Conservation (phyloP, 2,329 filamentous ascomycete genomes). For the Remersonia thermophila region DNA sequence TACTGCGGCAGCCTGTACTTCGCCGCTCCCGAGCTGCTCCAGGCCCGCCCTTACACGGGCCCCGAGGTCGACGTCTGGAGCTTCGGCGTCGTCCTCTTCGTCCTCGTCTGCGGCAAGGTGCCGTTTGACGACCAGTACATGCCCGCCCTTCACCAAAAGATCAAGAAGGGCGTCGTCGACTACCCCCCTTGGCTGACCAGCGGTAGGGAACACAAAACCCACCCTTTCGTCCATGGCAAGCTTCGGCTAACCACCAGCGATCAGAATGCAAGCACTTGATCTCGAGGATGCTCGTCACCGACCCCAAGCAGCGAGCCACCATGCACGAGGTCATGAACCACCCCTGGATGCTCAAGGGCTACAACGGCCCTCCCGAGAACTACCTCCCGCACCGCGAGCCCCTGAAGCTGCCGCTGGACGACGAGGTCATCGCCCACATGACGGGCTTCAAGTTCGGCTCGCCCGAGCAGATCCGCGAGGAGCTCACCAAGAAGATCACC, state of each 20-base stretch:
- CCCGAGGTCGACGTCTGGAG: slow-evolving; percentile 98
- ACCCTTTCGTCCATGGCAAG: slow-evolving; percentile 11
- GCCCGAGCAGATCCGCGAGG: slow-evolving; percentile 66
- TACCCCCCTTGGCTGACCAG: slow-evolving; percentile 87
- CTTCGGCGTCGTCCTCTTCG: slow-evolving; percentile 95
- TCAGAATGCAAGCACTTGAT: slow-evolving; percentile 88
- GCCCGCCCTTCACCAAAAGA: slow-evolving; percentile 95
- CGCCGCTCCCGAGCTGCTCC: slow-evolving; percentile 84
- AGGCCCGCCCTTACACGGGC: slow-evolving; percentile 87
- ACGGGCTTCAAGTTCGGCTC: slow-evolving; percentile 95
- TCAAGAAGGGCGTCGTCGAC: slow-evolving; percentile 92
- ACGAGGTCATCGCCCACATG: slow-evolving; percentile 80
- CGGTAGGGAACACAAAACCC: too few species aligned
- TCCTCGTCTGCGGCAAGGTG: slow-evolving; percentile 93
- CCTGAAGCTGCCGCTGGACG: slow-evolving; percentile 70
- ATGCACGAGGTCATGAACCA: slow-evolving; percentile 89
- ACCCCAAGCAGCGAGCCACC: slow-evolving; percentile 74
- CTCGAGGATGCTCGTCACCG: slow-evolving; percentile 89
- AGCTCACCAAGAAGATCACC: slow-evolving; percentile 76
- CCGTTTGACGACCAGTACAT: slow-evolving; percentile 99
- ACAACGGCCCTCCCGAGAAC: slow-evolving; percentile 75
- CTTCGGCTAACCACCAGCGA: not conserved
- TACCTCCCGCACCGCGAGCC: slow-evolving; percentile 75
- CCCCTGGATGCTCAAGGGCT: slow-evolving; percentile 92
- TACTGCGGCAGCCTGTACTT: slow-evolving; percentile 98